Base-by-base conservation (phyloP, 2,329 filamentous ascomycete genomes). In the Colletotrichum sp. region DNA sequence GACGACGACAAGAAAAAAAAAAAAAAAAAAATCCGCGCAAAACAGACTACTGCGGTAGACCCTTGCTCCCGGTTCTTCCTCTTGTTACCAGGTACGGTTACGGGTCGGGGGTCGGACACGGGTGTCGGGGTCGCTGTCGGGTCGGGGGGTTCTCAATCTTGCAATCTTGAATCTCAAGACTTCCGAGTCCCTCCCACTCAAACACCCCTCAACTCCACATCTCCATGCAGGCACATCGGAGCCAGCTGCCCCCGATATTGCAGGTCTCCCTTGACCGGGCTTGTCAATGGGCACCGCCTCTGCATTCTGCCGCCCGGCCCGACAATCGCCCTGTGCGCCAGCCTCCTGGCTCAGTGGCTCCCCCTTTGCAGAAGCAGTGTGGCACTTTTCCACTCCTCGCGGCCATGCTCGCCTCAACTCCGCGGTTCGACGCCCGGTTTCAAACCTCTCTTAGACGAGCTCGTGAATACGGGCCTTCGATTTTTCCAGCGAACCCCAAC, bases 1-100 rank as follows among this genome's bases (percentile, higher is more conserved):
- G 44, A 52, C 28, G 52, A 26, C 21, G 21, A 24, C 21, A 28
- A 59, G 18, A 13, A 24, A 39, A 2, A 24, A 64, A n/a, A 21
- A 39, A 18, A 65, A 60, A 13, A 10, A 65, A 64, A 13, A 65
- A 52, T 26, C 13, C 44, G 64, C 73, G 70, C 64, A 68, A 65
- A 64, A 55, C 30, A 57, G 34, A 55, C 10, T 26, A 39, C 36
- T 39, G 36, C 36, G 36, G 36, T 39, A 36, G 15, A 57, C 55
- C 70, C 73, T 68, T 60, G 59, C 59, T 64, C 72, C 73, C 73
- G 73, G 49, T 76, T 68, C 70, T 68, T 76, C 71, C 70, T 72
- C 70, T 73, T 60, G 70, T 30, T 52, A 68, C 36, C 16, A 39
- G 36, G 36, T 39, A 39, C 59, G 73, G 69, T 68, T 71, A 49